Base-by-base conservation (phyloP, 208 protist species). In the Wallacemonas collosoma region DNA sequence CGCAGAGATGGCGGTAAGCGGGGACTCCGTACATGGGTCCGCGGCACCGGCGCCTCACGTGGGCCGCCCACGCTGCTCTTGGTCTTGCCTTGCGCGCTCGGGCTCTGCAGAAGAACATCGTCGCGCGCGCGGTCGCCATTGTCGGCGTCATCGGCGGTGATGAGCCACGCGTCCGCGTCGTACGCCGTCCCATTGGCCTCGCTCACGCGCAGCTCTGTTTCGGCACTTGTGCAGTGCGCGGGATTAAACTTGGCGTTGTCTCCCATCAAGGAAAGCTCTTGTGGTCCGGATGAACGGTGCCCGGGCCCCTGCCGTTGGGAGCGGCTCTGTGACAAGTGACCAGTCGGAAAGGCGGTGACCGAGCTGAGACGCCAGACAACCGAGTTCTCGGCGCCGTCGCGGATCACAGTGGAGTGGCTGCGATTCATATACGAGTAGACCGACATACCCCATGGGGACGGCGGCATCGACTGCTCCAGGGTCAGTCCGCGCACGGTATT, bases 401-500 rank as follows among this genome's bases (percentile, higher is more conserved):
- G 11, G 5, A 5, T 41, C n/a, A 6, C 12, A 3, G 43, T 38
- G 38, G 11, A 6, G 60, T 51, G 60, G 38, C n/a, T 65, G 60
- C 17, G 60, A 7, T 8, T 6, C 14, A 35, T 14, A 17, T 65
- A 65, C 12, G 60, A 65, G 41, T 65, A 35, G n/a, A 65, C n/a
- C 11, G 60, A 65, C 41, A 65, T 36, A 4, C 0, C 1, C 60
- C 60, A 65, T 17, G 60, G 60, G 14, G 60, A 65, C 9, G 60
- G 60, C 12, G 60, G 60, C 60, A 65, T 65, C 15, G 60, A 65
- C 60, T 65, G 60, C 40, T 65, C 60, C 7, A 65, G 60, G n/a
- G 60, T 65, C 41, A 65, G 60, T 8, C 60, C 60, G 36, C 60
- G 60, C 60, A 65, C 40, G 9, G 60, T 65, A 35, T 65, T 65